Conservation (phyloP, 768 basidiomycete species). For the Trametes sanguinea region DNA sequence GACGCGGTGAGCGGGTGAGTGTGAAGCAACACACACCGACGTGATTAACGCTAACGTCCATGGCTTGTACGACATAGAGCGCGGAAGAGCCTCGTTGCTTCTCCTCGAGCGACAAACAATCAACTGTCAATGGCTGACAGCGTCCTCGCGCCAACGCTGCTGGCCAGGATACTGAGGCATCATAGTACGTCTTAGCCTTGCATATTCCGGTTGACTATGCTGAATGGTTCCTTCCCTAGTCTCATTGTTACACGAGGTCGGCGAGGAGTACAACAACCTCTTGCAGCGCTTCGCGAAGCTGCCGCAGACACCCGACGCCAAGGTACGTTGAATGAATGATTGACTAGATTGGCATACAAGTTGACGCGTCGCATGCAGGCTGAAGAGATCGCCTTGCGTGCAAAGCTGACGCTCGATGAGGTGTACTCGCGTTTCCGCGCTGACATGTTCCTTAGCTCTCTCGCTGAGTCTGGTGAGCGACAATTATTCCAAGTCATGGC, state of each 20-base stretch:
- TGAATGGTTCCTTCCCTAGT: slow-evolving; percentile 40
- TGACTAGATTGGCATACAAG: too few species aligned
- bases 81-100: slow-evolving; percentile 24
- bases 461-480: slow-evolving; percentile 84
- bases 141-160: slow-evolving; percentile 57
- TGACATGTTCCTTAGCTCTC: slow-evolving; percentile 88
- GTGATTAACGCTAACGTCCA: not conserved
- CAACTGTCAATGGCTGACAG: slow-evolving; percentile 38
- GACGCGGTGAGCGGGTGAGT: slow-evolving; percentile 52
- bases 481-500: not conserved
- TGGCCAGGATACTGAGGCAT: slow-evolving; percentile 63
- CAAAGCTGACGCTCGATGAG: slow-evolving; percentile 74
- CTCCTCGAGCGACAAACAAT: slow-evolving; percentile 25
- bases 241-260: slow-evolving; percentile 62
- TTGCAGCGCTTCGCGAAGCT: slow-evolving; percentile 60
- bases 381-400: slow-evolving; percentile 74
- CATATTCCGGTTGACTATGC: not conserved
- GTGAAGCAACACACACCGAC: slow-evolving; percentile 16
- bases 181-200: slow-evolving; percentile 52
- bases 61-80: not conserved
- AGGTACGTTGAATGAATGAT: slow-evolving; percentile 41
- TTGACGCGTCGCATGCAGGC: slow-evolving; percentile 45
- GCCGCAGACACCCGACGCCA: slow-evolving; percentile 56
- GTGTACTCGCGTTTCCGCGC: slow-evolving; percentile 77
- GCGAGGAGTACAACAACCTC: slow-evolving; percentile 52